A percentile compares a stretch with the other conserved stretches of the same genome.
Evolutionary conservation across 2,329 filamentous ascomycete genomes (phyloP).

Genomic region (Myriosclerotinia curreyana): DNA sequence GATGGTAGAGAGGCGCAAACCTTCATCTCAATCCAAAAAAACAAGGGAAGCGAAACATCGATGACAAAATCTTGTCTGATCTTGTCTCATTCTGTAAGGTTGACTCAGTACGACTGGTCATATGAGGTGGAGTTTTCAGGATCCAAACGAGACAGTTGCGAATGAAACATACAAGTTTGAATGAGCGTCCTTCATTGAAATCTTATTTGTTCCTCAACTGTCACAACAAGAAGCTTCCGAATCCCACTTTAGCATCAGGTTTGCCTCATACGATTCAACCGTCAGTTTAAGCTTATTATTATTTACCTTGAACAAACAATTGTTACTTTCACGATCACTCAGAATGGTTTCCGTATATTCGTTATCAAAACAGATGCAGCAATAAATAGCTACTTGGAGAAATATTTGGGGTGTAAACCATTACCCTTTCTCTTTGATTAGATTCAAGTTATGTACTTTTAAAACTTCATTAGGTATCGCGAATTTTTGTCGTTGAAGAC

Average conservation of each 20-base stretch:
- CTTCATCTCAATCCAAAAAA: not conserved
- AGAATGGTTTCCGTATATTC: not conserved
- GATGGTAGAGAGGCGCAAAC: not conserved
- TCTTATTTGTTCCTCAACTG: not conserved
- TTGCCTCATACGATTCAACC: not conserved
- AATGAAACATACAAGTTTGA: not conserved
- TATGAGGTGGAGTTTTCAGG: not conserved
- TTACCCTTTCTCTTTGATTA: not conserved
- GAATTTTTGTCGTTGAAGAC: slow-evolving; percentile 24
- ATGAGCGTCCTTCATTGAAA: too few species aligned
- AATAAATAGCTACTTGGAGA: not conserved
- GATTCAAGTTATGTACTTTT: slow-evolving; percentile 14
- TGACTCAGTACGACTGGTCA: slow-evolving; percentile 10
- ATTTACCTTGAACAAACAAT: not conserved
- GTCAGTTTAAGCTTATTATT: not conserved
- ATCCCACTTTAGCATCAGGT: not conserved
- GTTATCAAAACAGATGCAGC: not conserved
- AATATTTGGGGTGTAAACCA: not conserved
- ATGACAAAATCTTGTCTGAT: not conserved
- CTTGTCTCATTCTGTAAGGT: slow-evolving; percentile 17
- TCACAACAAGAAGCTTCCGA: not conserved
- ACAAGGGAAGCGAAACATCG: not conserved
- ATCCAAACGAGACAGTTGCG: slow-evolving; percentile 6
- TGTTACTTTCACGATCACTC: not conserved
- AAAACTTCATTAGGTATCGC: slow-evolving; percentile 14